A percentile compares a stretch with the other conserved stretches of the same genome.
Conservation (phyloP, 164 flowering plant species). For the Magnolia kwangsiensis region DNA sequence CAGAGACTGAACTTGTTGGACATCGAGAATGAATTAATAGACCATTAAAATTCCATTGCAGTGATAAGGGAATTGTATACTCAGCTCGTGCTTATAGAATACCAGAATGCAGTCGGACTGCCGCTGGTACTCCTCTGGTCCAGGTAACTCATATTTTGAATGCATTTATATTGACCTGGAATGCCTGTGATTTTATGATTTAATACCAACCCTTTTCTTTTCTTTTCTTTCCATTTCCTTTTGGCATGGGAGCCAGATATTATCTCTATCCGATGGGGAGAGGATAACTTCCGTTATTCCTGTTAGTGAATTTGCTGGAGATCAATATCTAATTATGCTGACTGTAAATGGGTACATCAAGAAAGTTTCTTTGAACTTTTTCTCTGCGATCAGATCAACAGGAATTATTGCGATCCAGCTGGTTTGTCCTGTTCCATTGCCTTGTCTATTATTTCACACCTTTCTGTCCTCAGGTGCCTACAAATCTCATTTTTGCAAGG, state of each 20-base stretch:
- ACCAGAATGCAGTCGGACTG: constrained; percentile 84
- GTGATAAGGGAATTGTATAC: constrained; percentile 91
- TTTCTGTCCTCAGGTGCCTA: not conserved
- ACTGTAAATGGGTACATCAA: constrained; percentile 92
- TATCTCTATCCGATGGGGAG: constrained; percentile 88
- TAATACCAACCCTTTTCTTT: not conserved
- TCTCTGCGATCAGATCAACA: constrained; percentile 80
- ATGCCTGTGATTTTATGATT: not conserved
- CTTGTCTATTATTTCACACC: not conserved
- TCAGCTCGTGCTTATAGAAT: constrained; percentile 90
- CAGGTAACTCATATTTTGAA: constrained; percentile 44
- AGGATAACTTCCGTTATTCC: constrained; percentile 94
- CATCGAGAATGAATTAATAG: too few relatives aligned
- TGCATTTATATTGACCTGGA: not conserved
- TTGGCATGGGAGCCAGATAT: constrained; percentile 45
- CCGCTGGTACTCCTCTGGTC: constrained; percentile 91
- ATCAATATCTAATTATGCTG: constrained; percentile 89
- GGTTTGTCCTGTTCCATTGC: constrained; percentile 43
- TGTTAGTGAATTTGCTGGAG: constrained; percentile 76
- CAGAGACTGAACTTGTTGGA: not conserved
- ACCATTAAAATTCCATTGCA: constrained; percentile 24
- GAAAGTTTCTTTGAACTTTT: constrained; percentile 73
- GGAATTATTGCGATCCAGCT: constrained; percentile 95
- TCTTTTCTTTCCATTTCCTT: not conserved
- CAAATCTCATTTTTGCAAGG: not conserved